Evolutionary conservation across 805 yeast species (phyloP), one percentile per base, ranked within the genome.

Genomic region (Wickerhamomyces bisporus): DNA sequence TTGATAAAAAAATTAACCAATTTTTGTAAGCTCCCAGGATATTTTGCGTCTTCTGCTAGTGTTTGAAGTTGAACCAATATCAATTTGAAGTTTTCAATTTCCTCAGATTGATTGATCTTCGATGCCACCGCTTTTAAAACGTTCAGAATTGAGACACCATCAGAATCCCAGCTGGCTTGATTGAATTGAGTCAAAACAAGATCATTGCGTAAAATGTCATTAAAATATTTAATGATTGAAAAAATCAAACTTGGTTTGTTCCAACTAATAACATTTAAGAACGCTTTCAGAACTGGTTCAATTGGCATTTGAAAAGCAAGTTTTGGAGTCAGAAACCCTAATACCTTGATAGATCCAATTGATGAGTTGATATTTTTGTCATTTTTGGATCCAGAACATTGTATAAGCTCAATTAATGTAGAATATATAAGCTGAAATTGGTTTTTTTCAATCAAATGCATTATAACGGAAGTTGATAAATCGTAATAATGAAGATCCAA

Each of bases 21-120:
- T 10, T 54, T 56, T 4, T 68, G 70, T 8, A 59, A 60, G 1
- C 77, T 70, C 1, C 78, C 73, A 2, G 54, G 55, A 16, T 70
- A 61, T 33, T 45, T 54, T 45, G 49, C 40, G 2, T 57, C 39
- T 35, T 59, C 62, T 35, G 49, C 56, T 24, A 67, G 38, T 10
- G 40, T 38, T 41, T 60, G 65, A 35, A 69, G 47, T 21, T 64
- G 60, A n/a, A 41, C 14, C 45, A 70, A 62, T 14, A 67, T 58
- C 2, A 66, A 53, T 26, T 48, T 58, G 55, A 65, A 60, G 33
- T 35, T 15, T 12, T 62, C 60, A 28, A 50, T 50, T 24, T 52
- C 49, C 36, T 63, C 64, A 34, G 57, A 59, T 29, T 42, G 53
- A 8, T 55, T 40, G 18, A 64, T 43, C 28, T 39, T 42, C 7